Evolutionary conservation across 805 yeast species (phyloP).

Genomic region (Metschnikowia gruessii): DNA sequence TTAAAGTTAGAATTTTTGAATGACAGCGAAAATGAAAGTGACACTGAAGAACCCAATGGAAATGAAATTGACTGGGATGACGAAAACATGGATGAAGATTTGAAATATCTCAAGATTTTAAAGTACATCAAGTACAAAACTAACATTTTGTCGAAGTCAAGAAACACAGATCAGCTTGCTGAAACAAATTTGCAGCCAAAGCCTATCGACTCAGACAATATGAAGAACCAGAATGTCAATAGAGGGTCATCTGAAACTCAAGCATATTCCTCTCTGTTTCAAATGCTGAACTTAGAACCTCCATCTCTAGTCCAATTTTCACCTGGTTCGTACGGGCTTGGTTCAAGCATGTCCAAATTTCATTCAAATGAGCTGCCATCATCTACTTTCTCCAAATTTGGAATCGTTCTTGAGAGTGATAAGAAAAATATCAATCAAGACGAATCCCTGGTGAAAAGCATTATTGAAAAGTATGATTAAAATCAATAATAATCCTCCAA

Average conservation of each 20-base stretch:
- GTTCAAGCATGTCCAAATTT: background rate
- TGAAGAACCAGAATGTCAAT: constrained; percentile 2
- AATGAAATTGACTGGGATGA: constrained; percentile 47
- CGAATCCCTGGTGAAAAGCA: constrained; percentile 12
- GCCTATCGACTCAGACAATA: background rate
- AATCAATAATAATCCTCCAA: background rate
- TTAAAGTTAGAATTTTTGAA: constrained; percentile 36
- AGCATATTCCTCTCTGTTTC: background rate
- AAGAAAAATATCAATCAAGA: background rate
- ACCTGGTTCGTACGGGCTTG: constrained; percentile 1
- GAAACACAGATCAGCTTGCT: background rate
- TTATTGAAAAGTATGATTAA: constrained; percentile 12
- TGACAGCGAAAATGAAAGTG: constrained; percentile 27
- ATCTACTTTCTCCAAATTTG: background rate
- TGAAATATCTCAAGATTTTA: constrained; percentile 41
- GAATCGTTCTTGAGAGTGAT: background rate
- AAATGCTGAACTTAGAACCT: background rate
- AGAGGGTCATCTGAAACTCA: background rate
- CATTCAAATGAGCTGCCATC: background rate
- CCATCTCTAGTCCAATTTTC: constrained; percentile 7
- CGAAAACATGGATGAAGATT: constrained; percentile 46
- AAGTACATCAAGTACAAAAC: constrained; percentile 42
- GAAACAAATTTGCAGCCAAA: background rate
- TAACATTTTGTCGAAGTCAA: constrained; percentile 8
- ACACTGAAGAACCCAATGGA: constrained; percentile 30